Percentiles rank a stretch among this genome's conserved stretches.
These are phyloP conservation scores for Sanghuangporus weigelae DNA, from an alignment of 1,284 basidiomycete species.

Conservation along the genomic window DNA sequence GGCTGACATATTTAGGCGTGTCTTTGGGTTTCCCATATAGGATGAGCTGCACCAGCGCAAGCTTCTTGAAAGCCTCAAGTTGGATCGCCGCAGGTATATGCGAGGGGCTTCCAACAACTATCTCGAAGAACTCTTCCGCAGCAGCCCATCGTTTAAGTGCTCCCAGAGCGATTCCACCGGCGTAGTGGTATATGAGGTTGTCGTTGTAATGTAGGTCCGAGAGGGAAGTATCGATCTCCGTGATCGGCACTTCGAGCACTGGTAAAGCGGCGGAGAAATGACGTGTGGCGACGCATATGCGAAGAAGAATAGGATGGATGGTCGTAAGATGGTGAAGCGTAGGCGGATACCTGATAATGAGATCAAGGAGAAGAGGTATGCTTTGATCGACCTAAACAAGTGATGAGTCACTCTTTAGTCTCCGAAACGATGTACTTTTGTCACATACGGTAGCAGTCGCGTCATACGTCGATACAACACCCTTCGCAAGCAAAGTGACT, in stretches of 20 bases:
- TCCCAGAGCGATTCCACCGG: constrained; percentile 59
- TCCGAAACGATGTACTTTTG: constrained; percentile 18
- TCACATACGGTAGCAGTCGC: constrained; percentile 21
- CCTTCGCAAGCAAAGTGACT: constrained; percentile 33
- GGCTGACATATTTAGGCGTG: constrained; percentile 66
- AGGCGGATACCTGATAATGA: constrained; percentile 57
- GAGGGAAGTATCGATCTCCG: constrained; percentile 42
- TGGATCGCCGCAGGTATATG: constrained; percentile 65
- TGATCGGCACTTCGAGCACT: constrained; percentile 52
- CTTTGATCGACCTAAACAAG: constrained; percentile 39
- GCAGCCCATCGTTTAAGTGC: constrained; percentile 56
- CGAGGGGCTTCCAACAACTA: constrained; percentile 69
- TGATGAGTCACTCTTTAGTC: not conserved
- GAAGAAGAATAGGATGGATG: constrained; percentile 58
- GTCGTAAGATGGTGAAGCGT: constrained; percentile 56
- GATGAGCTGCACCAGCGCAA: constrained; percentile 71
- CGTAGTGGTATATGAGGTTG: constrained; percentile 73
- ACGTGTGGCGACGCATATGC: constrained; percentile 41
- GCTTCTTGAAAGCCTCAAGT: constrained; percentile 81
- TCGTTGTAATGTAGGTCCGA: constrained; percentile 65
- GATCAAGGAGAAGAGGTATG: constrained; percentile 49
- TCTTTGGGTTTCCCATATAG: constrained; percentile 55
- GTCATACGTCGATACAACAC: constrained; percentile 24
- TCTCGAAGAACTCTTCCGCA: constrained; percentile 73
- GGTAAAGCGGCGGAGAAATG: constrained; percentile 52